These are phyloP conservation scores for Candolleomyces aberdarensis DNA, from an alignment of 768 basidiomycete genomes.

Conservation along the genomic window DNA sequence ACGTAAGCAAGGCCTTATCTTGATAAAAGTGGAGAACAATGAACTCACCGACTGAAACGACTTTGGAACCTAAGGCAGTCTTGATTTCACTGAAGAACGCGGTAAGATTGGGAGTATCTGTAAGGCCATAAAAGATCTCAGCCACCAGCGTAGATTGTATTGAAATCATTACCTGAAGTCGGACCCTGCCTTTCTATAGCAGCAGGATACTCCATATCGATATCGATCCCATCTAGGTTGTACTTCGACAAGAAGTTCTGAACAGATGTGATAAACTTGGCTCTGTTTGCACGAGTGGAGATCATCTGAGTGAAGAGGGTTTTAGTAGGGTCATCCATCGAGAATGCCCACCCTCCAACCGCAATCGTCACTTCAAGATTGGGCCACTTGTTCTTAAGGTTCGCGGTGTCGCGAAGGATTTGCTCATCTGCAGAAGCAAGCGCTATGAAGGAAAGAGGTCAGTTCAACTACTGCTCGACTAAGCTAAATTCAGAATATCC, in stretches of 20 bases:
- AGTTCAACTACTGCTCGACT: conserved; percentile 12
- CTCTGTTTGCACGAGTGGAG: conserved; percentile 6
- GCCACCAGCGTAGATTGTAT: too few species aligned
- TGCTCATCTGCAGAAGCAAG: neutral
- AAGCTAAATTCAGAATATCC: neutral
- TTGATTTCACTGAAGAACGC: conserved; percentile 16
- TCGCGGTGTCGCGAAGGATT: conserved; percentile 9
- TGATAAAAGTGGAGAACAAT: too few species aligned
- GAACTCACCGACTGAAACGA: conserved; percentile 12
- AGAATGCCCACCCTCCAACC: conserved; percentile 22
- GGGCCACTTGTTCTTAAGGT: conserved; percentile 6
- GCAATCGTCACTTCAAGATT: conserved; percentile 17
- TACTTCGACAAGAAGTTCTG: conserved; percentile 10
- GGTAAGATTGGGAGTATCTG: conserved; percentile 20
- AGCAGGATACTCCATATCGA: conserved; percentile 21
- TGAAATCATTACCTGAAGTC: conserved; percentile 8
- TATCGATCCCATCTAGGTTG: conserved; percentile 20
- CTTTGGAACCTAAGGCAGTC: conserved; percentile 6
- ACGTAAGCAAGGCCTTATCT: neutral
- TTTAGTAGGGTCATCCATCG: conserved; percentile 12
- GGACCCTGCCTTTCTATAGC: conserved; percentile 18
- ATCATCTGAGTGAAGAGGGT: conserved; percentile 15
- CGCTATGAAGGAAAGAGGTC: conserved; percentile 15
- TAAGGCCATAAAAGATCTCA: too few species aligned
- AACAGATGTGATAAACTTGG: conserved; percentile 18